Percentiles rank a stretch among this genome's conserved stretches.
Conservation (phyloP, 768 basidiomycete genomes). For the Mycena filopes region DNA sequence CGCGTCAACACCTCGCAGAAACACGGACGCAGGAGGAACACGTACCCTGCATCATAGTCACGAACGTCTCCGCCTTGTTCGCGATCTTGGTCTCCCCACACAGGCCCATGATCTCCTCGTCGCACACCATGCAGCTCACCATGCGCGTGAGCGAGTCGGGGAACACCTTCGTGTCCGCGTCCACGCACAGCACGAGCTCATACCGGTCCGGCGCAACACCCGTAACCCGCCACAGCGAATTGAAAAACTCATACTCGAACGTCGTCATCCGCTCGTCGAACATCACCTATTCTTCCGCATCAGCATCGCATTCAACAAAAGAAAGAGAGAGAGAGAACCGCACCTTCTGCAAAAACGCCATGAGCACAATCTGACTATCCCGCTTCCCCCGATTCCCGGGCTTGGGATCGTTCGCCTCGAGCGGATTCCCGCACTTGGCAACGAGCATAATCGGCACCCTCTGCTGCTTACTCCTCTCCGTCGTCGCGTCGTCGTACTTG, state of each 20-base stretch:
- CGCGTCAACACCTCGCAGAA: neutral
- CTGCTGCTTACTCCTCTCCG: constrained; percentile 94
- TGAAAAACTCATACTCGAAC: constrained; percentile 99
- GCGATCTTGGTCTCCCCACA: constrained; percentile 99
- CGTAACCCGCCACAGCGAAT: constrained; percentile 94
- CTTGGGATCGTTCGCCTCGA: constrained; percentile 88
- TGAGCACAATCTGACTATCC: constrained; percentile 96
- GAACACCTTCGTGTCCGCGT: constrained; percentile 99
- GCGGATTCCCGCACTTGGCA: constrained; percentile 94
- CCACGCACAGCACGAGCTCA: constrained; percentile 94
- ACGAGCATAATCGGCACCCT: constrained; percentile 96
- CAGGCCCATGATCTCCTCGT: constrained; percentile 98
- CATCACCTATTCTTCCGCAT: constrained; percentile 68
- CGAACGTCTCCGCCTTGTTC: constrained; percentile 98
- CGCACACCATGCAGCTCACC: constrained; percentile 96
- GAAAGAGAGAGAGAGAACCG: neutral
- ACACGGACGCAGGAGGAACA: constrained; percentile 25
- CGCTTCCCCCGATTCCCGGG: constrained; percentile 99
- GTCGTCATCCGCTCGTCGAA: constrained; percentile 99
- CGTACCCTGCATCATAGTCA: constrained; percentile 99
- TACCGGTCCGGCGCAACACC: constrained; percentile 97
- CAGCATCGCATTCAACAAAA: too few species aligned
- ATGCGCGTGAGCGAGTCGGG: constrained; percentile 97
- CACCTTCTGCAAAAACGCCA: constrained; percentile 94
- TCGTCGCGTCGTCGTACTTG: constrained; percentile 90